A percentile compares a stretch with the other conserved stretches of the same genome.
Conservation (phyloP, 139 green algal genomes). For the Parachlorella kessleri region DNA sequence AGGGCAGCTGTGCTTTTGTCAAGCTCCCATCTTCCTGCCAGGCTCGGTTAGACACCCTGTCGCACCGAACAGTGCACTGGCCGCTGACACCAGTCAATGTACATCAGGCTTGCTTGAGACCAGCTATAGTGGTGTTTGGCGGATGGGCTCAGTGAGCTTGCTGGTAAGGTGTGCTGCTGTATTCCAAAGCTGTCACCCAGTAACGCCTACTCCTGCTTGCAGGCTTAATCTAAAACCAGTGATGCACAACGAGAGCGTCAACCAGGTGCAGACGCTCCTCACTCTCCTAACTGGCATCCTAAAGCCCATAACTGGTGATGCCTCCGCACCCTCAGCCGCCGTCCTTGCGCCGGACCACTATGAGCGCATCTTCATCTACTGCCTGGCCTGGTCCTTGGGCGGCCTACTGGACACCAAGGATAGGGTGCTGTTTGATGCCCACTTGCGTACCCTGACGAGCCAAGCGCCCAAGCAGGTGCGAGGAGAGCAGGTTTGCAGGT, state of each 20-base stretch:
- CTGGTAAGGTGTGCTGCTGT: background rate
- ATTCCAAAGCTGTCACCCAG: background rate
- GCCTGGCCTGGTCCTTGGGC: constrained; percentile 82
- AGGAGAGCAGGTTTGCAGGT: too few relatives aligned
- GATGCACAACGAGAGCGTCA: constrained; percentile 88
- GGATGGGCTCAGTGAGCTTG: background rate
- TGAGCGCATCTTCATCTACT: constrained; percentile 92
- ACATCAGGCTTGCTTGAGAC: too few relatives aligned
- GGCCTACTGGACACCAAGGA: constrained; percentile 82
- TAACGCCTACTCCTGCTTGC: constrained; percentile 13
- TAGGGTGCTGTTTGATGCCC: constrained; percentile 70
- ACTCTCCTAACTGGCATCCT: constrained; percentile 83
- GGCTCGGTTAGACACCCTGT: too few relatives aligned
- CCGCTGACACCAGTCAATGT: too few relatives aligned
- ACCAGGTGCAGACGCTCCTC: constrained; percentile 77
- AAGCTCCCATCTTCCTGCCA: too few relatives aligned
- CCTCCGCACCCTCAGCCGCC: background rate
- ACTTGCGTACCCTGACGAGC: constrained; percentile 54
- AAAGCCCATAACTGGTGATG: constrained; percentile 16
- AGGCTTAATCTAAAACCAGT: constrained; percentile 75
- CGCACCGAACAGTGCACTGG: too few relatives aligned
- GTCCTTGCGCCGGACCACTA: constrained; percentile 49
- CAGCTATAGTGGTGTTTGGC: too few relatives aligned
- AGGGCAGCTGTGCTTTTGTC: too few relatives aligned
- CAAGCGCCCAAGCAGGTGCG: constrained; percentile 61